These are phyloP conservation scores for Pseudopediastrum boryanum DNA, from an alignment of 139 green algal genomes.

Conservation along the genomic window DNA sequence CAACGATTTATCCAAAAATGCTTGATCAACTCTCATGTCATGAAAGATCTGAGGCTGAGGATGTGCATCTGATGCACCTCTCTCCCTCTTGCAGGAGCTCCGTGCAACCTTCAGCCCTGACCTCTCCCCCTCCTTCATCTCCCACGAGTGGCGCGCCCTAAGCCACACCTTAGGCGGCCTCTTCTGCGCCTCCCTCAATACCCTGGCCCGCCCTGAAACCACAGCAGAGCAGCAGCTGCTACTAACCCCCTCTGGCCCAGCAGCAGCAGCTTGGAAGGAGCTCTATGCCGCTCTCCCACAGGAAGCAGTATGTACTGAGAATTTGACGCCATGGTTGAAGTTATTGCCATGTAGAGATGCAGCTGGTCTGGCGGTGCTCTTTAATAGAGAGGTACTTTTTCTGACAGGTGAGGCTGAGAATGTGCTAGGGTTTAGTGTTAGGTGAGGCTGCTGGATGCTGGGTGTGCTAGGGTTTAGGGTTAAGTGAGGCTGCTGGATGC, in stretches of 20 bases:
- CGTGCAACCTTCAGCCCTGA: background rate
- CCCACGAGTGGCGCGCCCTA: conserved; percentile 48
- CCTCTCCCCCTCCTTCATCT: background rate
- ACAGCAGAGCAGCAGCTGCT: background rate
- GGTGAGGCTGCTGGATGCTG: background rate
- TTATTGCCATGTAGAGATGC: conserved; percentile 83
- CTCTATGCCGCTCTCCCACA: conserved; percentile 71
- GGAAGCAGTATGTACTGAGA: conserved; percentile 90
- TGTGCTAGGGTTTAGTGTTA: background rate
- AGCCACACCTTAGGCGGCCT: conserved; percentile 64
- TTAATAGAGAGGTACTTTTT: conserved; percentile 57
- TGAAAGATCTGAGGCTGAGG: background rate
- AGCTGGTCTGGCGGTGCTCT: conserved; percentile 68
- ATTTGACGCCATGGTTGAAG: conserved; percentile 90
- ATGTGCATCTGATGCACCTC: background rate
- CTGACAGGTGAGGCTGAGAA: conserved; percentile 35
- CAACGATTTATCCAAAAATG: background rate
- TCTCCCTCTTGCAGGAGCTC: conserved; percentile 8
- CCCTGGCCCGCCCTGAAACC: conserved; percentile 31
- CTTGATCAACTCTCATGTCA: background rate
- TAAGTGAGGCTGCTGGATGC: background rate
- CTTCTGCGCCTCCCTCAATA: conserved; percentile 68
- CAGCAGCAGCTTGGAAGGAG: background rate
- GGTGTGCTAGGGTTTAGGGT: background rate
- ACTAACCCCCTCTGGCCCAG: background rate